Conservation (phyloP, 2,329 filamentous ascomycete species). For the Apiospora kogelbergensis region DNA sequence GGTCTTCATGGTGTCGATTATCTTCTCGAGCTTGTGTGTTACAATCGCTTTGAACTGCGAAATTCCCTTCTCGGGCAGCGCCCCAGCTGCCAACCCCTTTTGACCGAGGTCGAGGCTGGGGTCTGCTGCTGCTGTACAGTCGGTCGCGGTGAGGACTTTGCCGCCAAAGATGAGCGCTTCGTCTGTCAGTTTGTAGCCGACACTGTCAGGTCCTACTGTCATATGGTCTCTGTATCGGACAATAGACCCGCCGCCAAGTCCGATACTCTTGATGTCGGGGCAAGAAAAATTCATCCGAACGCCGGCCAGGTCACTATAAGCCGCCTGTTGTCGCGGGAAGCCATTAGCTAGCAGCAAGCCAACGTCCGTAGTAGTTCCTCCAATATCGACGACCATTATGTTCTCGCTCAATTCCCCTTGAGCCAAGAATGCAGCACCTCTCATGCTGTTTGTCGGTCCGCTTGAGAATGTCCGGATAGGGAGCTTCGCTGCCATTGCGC, state of each 20-base stretch:
- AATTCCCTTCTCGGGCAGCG: slow-evolving; percentile 25
- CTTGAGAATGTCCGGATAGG: slow-evolving; percentile 64
- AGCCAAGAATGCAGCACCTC: slow-evolving; percentile 60
- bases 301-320: slow-evolving; percentile 61
- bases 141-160: slow-evolving; percentile 57
- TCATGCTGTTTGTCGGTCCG: slow-evolving; percentile 64
- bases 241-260: slow-evolving; percentile 58
- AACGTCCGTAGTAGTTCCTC: slow-evolving; percentile 66
- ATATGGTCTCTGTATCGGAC: slow-evolving; percentile 42
- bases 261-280: slow-evolving; percentile 60
- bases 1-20: slow-evolving; percentile 62
- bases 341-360: slow-evolving; percentile 60
- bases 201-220: slow-evolving; percentile 61
- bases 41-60: slow-evolving; percentile 24
- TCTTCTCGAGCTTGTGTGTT: slow-evolving; percentile 29
- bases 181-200: slow-evolving; percentile 55
- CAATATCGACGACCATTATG: slow-evolving; percentile 64
- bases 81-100: slow-evolving; percentile 22
- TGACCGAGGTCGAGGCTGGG: slow-evolving; percentile 41
- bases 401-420: slow-evolving; percentile 34
- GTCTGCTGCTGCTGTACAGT: slow-evolving; percentile 43
- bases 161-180: slow-evolving; percentile 59
- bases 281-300: slow-evolving; percentile 62
- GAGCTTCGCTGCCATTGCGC: slow-evolving; percentile 50
- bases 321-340: slow-evolving; percentile 62